Base-by-base conservation (phyloP, 768 basidiomycete species). In the Kwoniella mangroviensis region DNA sequence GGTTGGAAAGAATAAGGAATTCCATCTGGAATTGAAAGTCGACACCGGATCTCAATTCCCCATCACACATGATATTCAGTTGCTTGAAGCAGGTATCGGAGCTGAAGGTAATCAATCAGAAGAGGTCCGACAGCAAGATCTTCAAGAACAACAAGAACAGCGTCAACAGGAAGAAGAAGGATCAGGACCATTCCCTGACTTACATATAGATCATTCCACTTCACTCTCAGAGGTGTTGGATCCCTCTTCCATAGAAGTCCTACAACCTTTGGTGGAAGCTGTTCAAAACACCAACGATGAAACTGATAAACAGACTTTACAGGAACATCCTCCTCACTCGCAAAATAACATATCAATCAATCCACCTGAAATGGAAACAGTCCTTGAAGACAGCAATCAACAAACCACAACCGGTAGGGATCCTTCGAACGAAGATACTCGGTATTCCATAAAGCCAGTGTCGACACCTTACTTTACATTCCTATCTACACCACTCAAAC, bases 401-500 rank as follows among this genome's bases (percentile, higher is more conserved):
- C 53, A 54, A 1, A 17, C 2, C 10, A 10, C 54, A n/a, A 19
- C 26, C 54, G 22, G 21, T 10, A 21, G 12, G 15, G 21, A 21
- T 55, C 17, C 22, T 28, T 19, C 22, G 54, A 22, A 19, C 12
- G 22, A n/a, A 17, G 17, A 10, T 49, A 12, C 57, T 12, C 24
- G 42, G 34, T 4, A 26, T 34, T 41, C 9, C 13, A 9, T 40
- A 4, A 21, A 1, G 19, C 60, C 42, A 21, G 40, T 40, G 1
- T 2, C 28, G n/a, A n/a, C 96, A 93, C 94, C 93, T 92, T 10
- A 60, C 41, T 9, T 43, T n/a, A 89, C 91, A 41, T 94, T 97
- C 85, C 90, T 93, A 82, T 96, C 94, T 40, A 90, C 92, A 42
- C 92, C 93, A 57, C 91, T 98, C 77, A 90, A 91, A 56, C 94